Evolutionary conservation across 352 stramenopile species (phyloP).

Genomic region (Globisporangium recalcitrans): DNA sequence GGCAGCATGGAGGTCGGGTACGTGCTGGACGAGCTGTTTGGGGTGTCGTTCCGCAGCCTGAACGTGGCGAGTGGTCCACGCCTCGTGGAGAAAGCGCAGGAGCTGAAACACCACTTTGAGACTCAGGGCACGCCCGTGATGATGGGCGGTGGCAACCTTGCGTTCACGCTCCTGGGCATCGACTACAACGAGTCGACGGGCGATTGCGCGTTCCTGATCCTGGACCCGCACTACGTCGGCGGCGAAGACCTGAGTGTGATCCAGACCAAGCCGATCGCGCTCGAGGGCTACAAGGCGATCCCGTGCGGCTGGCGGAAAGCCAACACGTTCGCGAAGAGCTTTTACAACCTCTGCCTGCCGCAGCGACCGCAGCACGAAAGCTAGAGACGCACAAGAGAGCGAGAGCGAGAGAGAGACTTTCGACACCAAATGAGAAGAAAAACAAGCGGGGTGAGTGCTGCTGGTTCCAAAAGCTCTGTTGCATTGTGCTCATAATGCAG

Average conservation of each 20-base stretch:
- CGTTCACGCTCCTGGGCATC: slow-evolving; percentile 79
- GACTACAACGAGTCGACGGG: slow-evolving; percentile 55
- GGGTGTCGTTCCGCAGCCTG: slow-evolving; percentile 67
- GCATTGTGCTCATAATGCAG: background rate
- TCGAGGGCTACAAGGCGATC: slow-evolving; percentile 77
- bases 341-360: slow-evolving; percentile 78
- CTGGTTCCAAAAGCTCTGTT: background rate
- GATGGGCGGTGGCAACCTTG: slow-evolving; percentile 78
- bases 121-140: slow-evolving; percentile 81
- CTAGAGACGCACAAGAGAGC: background rate
- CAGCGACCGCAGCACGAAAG: slow-evolving; percentile 22
- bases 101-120: slow-evolving; percentile 73
- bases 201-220: slow-evolving; percentile 69
- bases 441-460: background rate
- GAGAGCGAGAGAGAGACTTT: background rate
- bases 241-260: slow-evolving; percentile 62
- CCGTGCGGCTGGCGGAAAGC: slow-evolving; percentile 65
- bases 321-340: slow-evolving; percentile 50
- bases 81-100: slow-evolving; percentile 52
- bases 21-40: slow-evolving; percentile 70
- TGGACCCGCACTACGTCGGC: slow-evolving; percentile 81
- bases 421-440: background rate
- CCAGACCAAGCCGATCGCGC: slow-evolving; percentile 60
- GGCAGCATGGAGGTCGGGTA: slow-evolving; percentile 82
- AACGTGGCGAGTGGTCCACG: slow-evolving; percentile 50